Evolutionary conservation across 495 filamentous ascomycete genomes (phyloP).

Genomic region (Monascus purpureus): DNA sequence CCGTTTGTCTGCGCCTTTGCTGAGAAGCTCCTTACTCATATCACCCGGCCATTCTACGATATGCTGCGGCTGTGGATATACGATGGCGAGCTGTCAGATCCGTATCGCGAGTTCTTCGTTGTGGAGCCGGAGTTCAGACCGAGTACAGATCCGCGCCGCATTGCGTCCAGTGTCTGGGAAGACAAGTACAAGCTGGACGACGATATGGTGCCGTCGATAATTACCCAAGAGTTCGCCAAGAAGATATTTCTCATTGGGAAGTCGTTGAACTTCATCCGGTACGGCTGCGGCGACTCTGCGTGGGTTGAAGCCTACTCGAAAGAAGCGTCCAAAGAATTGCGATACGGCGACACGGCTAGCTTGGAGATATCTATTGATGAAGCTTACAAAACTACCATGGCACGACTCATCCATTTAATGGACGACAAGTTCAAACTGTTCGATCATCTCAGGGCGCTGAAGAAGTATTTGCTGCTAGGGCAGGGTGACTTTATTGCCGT

Average conservation of each 20-base stretch:
- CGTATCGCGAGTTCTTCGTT: constrained; percentile 93
- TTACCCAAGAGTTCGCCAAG: constrained; percentile 80
- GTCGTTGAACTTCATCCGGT: constrained; percentile 93
- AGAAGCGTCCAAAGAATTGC: constrained; percentile 77
- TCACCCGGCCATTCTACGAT: constrained; percentile 94
- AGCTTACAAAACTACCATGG: constrained; percentile 96
- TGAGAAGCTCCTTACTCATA: constrained; percentile 75
- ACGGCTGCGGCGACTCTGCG: constrained; percentile 79
- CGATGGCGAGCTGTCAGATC: constrained; percentile 92
- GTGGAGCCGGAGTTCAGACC: constrained; percentile 48
- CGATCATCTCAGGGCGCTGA: constrained; percentile 80
- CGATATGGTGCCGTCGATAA: constrained; percentile 81
- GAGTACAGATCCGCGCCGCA: constrained; percentile 41
- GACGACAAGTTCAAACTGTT: constrained; percentile 84
- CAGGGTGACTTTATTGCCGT: constrained; percentile 97
- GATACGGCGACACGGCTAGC: constrained; percentile 86
- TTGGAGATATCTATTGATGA: constrained; percentile 89
- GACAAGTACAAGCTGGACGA: constrained; percentile 86
- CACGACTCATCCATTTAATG: constrained; percentile 88
- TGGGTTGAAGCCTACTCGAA: constrained; percentile 98
- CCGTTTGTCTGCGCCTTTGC: constrained; percentile 90
- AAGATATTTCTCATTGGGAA: constrained; percentile 97
- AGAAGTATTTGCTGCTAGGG: constrained; percentile 87
- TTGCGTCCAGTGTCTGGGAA: constrained; percentile 89
- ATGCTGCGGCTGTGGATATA: constrained; percentile 97